These are phyloP conservation scores for Tylopilus rubrobrunneus DNA, from an alignment of 768 basidiomycete species.

Conservation along the genomic window DNA sequence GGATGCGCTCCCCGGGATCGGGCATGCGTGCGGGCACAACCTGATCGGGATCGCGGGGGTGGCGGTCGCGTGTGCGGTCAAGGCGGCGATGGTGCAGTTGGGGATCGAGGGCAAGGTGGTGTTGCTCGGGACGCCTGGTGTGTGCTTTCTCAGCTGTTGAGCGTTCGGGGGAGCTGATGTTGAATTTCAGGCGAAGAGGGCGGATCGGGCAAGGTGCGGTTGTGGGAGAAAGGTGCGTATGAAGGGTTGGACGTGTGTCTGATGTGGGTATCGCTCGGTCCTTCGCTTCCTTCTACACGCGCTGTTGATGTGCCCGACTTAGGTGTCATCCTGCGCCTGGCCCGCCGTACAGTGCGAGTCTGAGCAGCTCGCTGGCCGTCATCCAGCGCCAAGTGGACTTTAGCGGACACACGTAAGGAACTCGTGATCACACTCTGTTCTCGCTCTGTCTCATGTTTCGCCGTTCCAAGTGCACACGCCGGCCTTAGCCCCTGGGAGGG, in stretches of 20 bases:
- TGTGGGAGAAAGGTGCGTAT: constrained; percentile 70
- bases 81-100: constrained; percentile 56
- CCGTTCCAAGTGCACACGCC: constrained; percentile 61
- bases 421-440: not conserved
- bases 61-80: constrained; percentile 64
- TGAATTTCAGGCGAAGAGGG: constrained; percentile 44
- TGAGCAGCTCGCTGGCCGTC: constrained; percentile 63
- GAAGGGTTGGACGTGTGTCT: constrained; percentile 71
- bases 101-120: constrained; percentile 63
- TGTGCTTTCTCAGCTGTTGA: not conserved
- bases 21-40: constrained; percentile 80
- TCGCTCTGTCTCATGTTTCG: not conserved
- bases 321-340: constrained; percentile 85
- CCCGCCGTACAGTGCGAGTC: constrained; percentile 57
- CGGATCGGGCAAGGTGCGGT: constrained; percentile 63
- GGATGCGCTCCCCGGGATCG: constrained; percentile 55
- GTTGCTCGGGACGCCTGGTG: constrained; percentile 76
- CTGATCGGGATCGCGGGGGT: constrained; percentile 74
- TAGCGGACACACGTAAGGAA: constrained; percentile 63
- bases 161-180: not conserved
- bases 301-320: not conserved
- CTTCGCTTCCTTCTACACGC: not conserved
- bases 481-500: constrained; percentile 86
- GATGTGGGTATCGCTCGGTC: constrained; percentile 44
- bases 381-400: constrained; percentile 59